Evolutionary conservation across 148 eudicot genomes (phyloP).

Genomic region (Vaccinium myrtillus): DNA sequence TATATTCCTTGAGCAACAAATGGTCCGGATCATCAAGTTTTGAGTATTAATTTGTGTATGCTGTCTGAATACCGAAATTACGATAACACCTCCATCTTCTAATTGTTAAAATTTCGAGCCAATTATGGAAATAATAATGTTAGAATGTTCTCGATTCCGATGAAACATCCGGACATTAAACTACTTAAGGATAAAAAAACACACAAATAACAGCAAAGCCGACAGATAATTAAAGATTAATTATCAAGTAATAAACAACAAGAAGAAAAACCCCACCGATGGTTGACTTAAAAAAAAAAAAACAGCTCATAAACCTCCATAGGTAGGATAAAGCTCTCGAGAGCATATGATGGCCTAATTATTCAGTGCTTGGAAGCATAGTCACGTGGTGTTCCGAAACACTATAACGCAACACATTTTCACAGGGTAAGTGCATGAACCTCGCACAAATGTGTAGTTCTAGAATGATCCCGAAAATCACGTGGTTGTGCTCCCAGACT

Average conservation of each 20-base stretch:
- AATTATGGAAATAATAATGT: not conserved
- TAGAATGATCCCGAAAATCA: too few relatives aligned
- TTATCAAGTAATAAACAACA: constrained; percentile 2
- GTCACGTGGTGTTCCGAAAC: too few relatives aligned
- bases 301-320: constrained; percentile 29
- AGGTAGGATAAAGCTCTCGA: constrained; percentile 33
- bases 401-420: too few relatives aligned
- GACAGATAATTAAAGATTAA: constrained; percentile 11
- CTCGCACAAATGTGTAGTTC: too few relatives aligned
- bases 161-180: not conserved
- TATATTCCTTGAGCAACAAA: too few relatives aligned
- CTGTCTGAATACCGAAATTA: not conserved
- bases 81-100: not conserved
- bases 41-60: not conserved
- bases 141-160: not conserved
- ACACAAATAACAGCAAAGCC: constrained; percentile 11
- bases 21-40: not conserved
- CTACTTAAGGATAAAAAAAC: not conserved
- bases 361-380: too few relatives aligned
- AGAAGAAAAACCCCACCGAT: constrained; percentile 17
- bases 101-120: not conserved
- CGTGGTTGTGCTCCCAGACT: too few relatives aligned
- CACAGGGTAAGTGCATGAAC: too few relatives aligned
- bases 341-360: constrained; percentile 17
- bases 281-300: constrained; percentile 23